Evolutionary conservation across 2,329 filamentous ascomycete genomes (phyloP), one percentile per base, ranked within the genome.

Genomic region (Trichoderma atroviride): DNA sequence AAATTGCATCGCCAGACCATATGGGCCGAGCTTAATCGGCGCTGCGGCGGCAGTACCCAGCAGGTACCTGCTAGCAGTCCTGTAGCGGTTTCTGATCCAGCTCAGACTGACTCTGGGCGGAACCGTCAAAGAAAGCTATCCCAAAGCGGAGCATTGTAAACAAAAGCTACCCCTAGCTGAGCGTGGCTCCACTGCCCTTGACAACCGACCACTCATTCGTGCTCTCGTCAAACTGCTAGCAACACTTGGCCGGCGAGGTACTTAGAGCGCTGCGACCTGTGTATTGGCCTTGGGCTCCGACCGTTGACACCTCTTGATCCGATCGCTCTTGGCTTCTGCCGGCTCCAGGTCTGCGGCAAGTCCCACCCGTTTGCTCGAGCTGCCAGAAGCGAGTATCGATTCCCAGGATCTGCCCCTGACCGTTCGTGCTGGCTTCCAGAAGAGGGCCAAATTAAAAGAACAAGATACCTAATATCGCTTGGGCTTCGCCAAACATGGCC

Each of bases 401-500:
- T 40, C 47, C 53, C 63, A 50, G 16, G n/a, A 35, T 29, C 53
- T 47, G 55, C 33, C 61, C 61, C 61, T 64, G 61, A 56, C 52
- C 35, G 33, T 31, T 55, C 37, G 50, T 14, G 61, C 6, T 37
- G 33, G 31, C 24, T 27, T 55, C 52, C n/a, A 37, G 24, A 27
- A 47, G n/a, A 33, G 22, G 40, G 40, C 40, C 40, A 43, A n/a
- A 43, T 43, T 37, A 62, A 22, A 50, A 13, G n/a, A 37, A 50
- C 24, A 24, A 40, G 63, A 56, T 27, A 66, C n/a, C 16, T 24
- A 59, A 58, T 56, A 59, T 67, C 63, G 55, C 55, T 58, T 50
- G 40, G 50, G 22, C 73, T 71, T 71, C 75, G 70, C 71, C 76
- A 80, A 75, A 43, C 70, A 88, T 89, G 87, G 84, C 84, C 52